Percentiles rank a stretch among this genome's conserved stretches.
phyloP scores from a whole-genome alignment of 306 rosid species.

The Carpinus fangiana region DNA sequence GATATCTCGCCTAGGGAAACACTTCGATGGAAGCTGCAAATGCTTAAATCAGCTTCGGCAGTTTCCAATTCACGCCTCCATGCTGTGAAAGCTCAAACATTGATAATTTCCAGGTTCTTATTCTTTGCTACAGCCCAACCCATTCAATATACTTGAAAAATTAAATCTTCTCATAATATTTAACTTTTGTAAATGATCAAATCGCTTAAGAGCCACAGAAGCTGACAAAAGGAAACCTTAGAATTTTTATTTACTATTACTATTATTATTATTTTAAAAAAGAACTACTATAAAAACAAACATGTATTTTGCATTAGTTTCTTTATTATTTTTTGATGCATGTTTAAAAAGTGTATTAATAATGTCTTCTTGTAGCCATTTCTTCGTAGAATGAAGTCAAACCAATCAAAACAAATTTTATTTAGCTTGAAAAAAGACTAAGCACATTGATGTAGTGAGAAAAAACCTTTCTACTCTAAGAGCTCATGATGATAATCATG shows the following conservation, averaged over 20 bases:
- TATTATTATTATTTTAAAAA: neutral
- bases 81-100: slow-evolving; percentile 75
- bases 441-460: neutral
- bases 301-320: neutral
- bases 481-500: neutral
- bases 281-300: neutral
- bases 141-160: slow-evolving; percentile 2
- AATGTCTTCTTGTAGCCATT: neutral
- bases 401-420: neutral
- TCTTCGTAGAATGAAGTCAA: too few species aligned
- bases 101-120: slow-evolving; percentile 75
- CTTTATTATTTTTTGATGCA: neutral
- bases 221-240: neutral
- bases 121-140: slow-evolving; percentile 11
- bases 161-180: neutral
- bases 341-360: neutral
- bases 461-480: neutral
- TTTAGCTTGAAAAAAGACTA: neutral
- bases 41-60: slow-evolving; percentile 75
- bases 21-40: slow-evolving; percentile 71
- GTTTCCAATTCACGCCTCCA: slow-evolving; percentile 70
- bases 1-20: slow-evolving; percentile 78
- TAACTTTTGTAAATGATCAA: neutral
- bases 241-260: too few species aligned
- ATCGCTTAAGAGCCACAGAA: neutral